Percentiles rank a stretch among this genome's conserved stretches.
These are phyloP conservation scores for Suillus bovinus DNA, from an alignment of 768 basidiomycete species.

Conservation along the genomic window DNA sequence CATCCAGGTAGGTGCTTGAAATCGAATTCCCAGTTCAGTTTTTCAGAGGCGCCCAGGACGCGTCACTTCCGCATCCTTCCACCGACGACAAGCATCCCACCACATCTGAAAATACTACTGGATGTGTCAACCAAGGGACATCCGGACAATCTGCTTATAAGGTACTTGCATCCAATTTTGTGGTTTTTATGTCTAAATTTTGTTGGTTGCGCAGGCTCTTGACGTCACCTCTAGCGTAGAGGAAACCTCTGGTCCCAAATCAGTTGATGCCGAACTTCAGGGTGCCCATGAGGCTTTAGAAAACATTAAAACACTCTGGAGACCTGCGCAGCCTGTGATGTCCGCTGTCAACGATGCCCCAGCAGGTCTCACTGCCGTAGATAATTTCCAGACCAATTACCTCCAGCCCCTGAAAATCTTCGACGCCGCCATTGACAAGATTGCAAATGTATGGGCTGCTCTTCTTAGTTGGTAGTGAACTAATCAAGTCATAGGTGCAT, in stretches of 20 bases:
- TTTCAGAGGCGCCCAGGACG: background rate
- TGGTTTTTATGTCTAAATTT: background rate
- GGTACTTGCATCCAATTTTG: no score
- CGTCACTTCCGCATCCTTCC: no score
- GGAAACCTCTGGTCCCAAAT: background rate
- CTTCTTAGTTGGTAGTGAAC: background rate
- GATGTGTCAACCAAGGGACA: no score
- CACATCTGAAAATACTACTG: no score
- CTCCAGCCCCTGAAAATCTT: constrained; percentile 8
- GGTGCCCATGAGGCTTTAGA: background rate
- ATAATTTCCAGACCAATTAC: constrained; percentile 3
- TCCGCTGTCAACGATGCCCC: background rate
- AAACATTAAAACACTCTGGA: background rate
- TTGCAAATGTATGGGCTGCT: background rate
- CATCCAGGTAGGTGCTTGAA: background rate
- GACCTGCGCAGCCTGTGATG: background rate
- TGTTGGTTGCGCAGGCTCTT: background rate
- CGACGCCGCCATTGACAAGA: background rate
- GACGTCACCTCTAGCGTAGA: background rate
- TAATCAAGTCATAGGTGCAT: constrained; percentile 2
- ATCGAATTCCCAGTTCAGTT: background rate
- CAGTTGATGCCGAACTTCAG: background rate
- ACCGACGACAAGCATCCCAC: no score
- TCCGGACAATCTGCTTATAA: no score
- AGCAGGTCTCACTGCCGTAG: background rate